These are phyloP conservation scores for Aspergillus japonicus DNA, from an alignment of 2,329 filamentous ascomycete genomes.

Conservation along the genomic window DNA sequence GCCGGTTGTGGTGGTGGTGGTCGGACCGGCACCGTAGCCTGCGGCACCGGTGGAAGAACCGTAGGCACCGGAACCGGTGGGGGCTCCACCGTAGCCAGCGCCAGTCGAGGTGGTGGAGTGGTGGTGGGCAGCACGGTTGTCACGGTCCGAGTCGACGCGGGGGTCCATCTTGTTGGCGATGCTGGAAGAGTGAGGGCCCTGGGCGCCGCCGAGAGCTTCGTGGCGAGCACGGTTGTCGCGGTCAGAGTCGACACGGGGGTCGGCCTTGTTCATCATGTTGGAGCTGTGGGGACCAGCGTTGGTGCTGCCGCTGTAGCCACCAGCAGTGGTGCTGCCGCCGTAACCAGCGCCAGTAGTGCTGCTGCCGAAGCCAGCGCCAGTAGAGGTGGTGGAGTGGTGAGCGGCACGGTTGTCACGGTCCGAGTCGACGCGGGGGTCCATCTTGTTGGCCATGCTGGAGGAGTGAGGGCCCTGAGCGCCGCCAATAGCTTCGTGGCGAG, in stretches of 20 bases:
- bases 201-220: constrained; percentile 12
- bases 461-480: constrained; percentile 32
- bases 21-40: constrained; percentile 18
- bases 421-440: constrained; percentile 20
- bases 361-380: not conserved
- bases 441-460: constrained; percentile 18
- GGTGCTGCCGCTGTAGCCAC: constrained; percentile 4
- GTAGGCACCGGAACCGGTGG: not conserved
- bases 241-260: constrained; percentile 19
- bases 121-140: not conserved
- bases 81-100: not conserved
- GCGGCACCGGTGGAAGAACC: not conserved
- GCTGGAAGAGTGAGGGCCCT: constrained; percentile 47
- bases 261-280: constrained; percentile 29
- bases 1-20: constrained; percentile 21
- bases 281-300: constrained; percentile 23
- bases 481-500: constrained; percentile 13
- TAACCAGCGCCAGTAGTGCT: not conserved
- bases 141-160: constrained; percentile 28
- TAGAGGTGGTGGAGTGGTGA: not conserved
- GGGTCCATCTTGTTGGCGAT: constrained; percentile 54
- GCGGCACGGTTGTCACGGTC: constrained; percentile 15
- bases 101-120: not conserved
- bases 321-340: constrained; percentile 5
- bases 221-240: constrained; percentile 16